These are phyloP conservation scores for Psilocybe cubensis DNA, from an alignment of 768 basidiomycete species.

Conservation along the genomic window DNA sequence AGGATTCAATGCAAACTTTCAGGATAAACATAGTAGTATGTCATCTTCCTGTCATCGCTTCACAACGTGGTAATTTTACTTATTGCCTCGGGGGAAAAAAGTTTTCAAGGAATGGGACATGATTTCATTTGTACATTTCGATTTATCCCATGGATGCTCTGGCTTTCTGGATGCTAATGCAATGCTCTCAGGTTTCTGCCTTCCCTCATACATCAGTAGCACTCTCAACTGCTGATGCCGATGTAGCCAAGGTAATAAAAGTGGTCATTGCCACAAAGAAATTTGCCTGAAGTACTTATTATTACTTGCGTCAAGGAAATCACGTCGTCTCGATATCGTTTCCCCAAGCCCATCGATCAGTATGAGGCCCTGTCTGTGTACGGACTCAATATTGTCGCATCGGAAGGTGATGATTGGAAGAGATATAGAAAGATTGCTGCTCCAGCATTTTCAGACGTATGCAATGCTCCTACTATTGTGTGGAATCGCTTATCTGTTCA, in stretches of 20 bases:
- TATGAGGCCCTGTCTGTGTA: constrained; percentile 42
- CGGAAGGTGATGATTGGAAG: constrained; percentile 68
- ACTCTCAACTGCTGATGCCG: not conserved
- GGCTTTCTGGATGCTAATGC: not conserved
- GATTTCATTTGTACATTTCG: not conserved
- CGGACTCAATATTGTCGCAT: constrained; percentile 62
- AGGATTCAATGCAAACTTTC: not conserved
- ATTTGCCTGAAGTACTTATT: not conserved
- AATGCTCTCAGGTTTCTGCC: not conserved
- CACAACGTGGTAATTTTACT: not conserved
- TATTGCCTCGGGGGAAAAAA: not conserved
- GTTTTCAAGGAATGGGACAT: constrained; percentile 9
- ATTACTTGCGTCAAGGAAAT: constrained; percentile 11
- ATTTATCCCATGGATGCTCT: not conserved
- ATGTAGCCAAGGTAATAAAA: not conserved
- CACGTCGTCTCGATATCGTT: constrained; percentile 14
- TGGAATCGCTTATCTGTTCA: not conserved
- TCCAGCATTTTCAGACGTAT: constrained; percentile 64
- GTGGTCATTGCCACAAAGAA: too few relatives aligned
- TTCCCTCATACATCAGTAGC: not conserved
- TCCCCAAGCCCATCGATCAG: constrained; percentile 16
- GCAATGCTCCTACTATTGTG: constrained; percentile 7
- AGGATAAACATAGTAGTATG: constrained; percentile 5
- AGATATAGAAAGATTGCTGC: constrained; percentile 60
- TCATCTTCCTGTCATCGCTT: not conserved